Conservation (phyloP, 768 basidiomycete genomes). For the Russula virescens region DNA sequence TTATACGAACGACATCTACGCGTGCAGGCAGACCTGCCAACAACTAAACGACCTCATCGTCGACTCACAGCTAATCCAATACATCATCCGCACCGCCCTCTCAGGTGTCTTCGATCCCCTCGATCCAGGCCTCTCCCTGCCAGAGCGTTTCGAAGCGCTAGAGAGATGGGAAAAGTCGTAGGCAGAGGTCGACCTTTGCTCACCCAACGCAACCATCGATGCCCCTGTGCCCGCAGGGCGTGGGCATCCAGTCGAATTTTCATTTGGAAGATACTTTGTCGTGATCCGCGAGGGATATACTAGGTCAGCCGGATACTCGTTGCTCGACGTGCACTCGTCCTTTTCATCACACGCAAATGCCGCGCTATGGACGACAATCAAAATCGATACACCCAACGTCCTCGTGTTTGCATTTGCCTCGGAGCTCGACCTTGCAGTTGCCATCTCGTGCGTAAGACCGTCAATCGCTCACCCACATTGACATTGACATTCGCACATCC, state of each 20-base stretch:
- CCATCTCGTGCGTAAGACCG: constrained; percentile 14
- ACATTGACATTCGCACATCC: too few relatives aligned
- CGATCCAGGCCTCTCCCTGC: constrained; percentile 4
- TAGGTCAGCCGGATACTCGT: constrained; percentile 7
- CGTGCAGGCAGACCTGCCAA: background rate
- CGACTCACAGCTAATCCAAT: constrained; percentile 1
- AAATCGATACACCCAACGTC: constrained; percentile 8
- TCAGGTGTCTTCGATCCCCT: constrained; percentile 15
- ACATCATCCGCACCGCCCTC: constrained; percentile 6
- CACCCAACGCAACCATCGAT: background rate
- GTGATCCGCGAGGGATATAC: constrained; percentile 16
- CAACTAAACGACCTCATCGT: constrained; percentile 5
- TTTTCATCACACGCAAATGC: background rate
- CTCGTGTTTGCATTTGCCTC: constrained; percentile 18
- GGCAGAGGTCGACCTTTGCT: background rate
- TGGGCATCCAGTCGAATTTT: constrained; percentile 4
- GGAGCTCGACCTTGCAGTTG: constrained; percentile 12
- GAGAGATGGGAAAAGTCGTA: constrained; percentile 1
- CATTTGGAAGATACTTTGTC: constrained; percentile 15
- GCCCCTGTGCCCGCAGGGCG: background rate
- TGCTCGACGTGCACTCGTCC: constrained; percentile 5
- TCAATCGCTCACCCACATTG: background rate
- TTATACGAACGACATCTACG: background rate
- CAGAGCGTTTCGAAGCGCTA: background rate
- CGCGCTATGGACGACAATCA: constrained; percentile 10